Evolutionary conservation across 2,329 filamentous ascomycete genomes (phyloP), one percentile per base, ranked within the genome.

Genomic region (Claviceps sp.): DNA sequence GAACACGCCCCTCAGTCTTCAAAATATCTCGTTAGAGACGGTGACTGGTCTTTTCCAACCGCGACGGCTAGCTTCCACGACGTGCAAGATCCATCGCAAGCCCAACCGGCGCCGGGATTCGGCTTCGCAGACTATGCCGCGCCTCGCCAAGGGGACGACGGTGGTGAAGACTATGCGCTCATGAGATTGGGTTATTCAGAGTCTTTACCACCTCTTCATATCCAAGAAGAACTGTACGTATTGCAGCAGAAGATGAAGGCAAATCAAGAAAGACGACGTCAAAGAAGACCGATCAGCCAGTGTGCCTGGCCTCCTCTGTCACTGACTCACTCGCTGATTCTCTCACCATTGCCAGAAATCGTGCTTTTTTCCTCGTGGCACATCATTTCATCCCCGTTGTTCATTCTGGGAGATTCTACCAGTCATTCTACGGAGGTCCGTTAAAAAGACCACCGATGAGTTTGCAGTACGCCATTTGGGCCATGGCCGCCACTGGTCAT

Each of bases 381-480:
- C 82, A 94, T 60, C 76, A 79, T 16, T 81, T 82, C 42, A 65
- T 85, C 36, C 89, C 90, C 3, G 79, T 96, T 59, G 76, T 96
- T 42, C 88, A 96, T 60, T 81, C 81, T 37, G 78, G 79, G 18
- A 80, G 87, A 40, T 95, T 89, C 62, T 72, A 85, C 54, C 81
- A 85, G 34, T 78, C 85, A 3, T 84, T 93, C 67, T 84, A 90
- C 61, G 73, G 73, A 2, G 75, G 83, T 2, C 82, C 87, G 1
- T 77, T 86, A 53, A 80, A 84, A 73, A 83, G 87, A 52, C 90
- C 91, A 2, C 87, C 90, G 1, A 80, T 94, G 62, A 87, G 81
- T 60, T 70, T 96, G 43, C 79, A 90, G 61, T 96, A 96, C 66
- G 84, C 83, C 24, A 87, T 96, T 64, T 95, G 89, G 89, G 79